Conservation (phyloP, 2,329 filamentous ascomycete genomes). For the Fusarium continuum region DNA sequence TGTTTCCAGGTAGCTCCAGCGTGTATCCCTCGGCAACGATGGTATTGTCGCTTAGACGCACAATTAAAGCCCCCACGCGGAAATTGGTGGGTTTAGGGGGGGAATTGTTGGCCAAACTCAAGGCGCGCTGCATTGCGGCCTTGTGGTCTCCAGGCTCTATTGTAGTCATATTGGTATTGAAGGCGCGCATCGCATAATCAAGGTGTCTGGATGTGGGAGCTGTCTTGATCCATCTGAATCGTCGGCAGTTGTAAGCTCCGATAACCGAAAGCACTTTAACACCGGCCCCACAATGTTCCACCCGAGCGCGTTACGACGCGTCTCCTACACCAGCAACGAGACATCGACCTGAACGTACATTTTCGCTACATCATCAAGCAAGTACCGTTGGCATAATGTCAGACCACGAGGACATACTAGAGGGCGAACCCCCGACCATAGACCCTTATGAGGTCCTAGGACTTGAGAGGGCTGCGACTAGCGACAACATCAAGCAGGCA, state of each 20-base stretch:
- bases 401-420: slow-evolving; percentile 60
- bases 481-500: slow-evolving; percentile 84
- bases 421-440: slow-evolving; percentile 69
- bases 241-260: slow-evolving; percentile 34
- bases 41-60: slow-evolving; percentile 64
- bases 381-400: slow-evolving; percentile 51
- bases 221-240: not conserved
- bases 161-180: slow-evolving; percentile 34
- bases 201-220: not conserved
- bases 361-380: slow-evolving; percentile 9
- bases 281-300: slow-evolving; percentile 24
- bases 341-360: not conserved
- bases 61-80: slow-evolving; percentile 90
- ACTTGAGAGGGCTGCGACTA: slow-evolving; percentile 74
- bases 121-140: slow-evolving; percentile 72
- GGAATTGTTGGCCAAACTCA: slow-evolving; percentile 79
- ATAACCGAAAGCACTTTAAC: slow-evolving; percentile 40
- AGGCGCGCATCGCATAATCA: not conserved
- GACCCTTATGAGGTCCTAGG: slow-evolving; percentile 84
- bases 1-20: slow-evolving; percentile 89
- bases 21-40: slow-evolving; percentile 88
- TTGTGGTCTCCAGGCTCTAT: slow-evolving; percentile 53
- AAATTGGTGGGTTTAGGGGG: slow-evolving; percentile 92
- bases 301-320: slow-evolving; percentile 37
- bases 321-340: slow-evolving; percentile 5